Percentiles rank a stretch among this genome's conserved stretches.
These are phyloP conservation scores for Centaurea solstitialis DNA, from an alignment of 129 eudicot genomes.

Conservation along the genomic window DNA sequence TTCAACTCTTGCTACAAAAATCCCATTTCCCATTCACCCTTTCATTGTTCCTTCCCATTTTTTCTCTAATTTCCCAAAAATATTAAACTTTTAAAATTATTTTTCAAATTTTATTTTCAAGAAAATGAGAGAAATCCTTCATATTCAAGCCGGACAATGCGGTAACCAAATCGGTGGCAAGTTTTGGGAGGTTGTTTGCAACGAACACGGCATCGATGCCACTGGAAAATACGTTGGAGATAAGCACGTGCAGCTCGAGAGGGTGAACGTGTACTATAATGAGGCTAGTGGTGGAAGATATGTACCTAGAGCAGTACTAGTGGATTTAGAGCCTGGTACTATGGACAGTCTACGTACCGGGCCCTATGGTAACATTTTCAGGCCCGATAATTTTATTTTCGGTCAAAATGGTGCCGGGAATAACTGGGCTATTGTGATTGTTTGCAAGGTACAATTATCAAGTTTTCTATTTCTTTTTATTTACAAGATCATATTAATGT, in stretches of 20 bases:
- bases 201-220: slow-evolving; percentile 74
- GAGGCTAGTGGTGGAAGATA: slow-evolving; percentile 80
- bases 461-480: neutral
- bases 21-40: slow-evolving; percentile 29
- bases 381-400: slow-evolving; percentile 79
- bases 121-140: slow-evolving; percentile 86
- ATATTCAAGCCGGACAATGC: slow-evolving; percentile 89
- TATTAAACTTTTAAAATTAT: neutral
- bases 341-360: slow-evolving; percentile 78
- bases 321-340: slow-evolving; percentile 87
- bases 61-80: neutral
- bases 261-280: slow-evolving; percentile 80
- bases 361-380: slow-evolving; percentile 71
- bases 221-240: slow-evolving; percentile 54
- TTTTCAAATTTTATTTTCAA: neutral
- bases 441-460: slow-evolving; percentile 58
- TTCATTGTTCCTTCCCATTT: slow-evolving; percentile 19
- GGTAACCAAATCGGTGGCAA: slow-evolving; percentile 89
- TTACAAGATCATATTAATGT: neutral
- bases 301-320: slow-evolving; percentile 78
- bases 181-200: slow-evolving; percentile 89
- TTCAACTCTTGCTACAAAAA: slow-evolving; percentile 42
- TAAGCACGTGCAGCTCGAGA: slow-evolving; percentile 57
- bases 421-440: slow-evolving; percentile 86
- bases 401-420: slow-evolving; percentile 87